Evolutionary conservation across 768 basidiomycete genomes (phyloP), one percentile per base, ranked within the genome.

Genomic region (Suillus brevipes): DNA sequence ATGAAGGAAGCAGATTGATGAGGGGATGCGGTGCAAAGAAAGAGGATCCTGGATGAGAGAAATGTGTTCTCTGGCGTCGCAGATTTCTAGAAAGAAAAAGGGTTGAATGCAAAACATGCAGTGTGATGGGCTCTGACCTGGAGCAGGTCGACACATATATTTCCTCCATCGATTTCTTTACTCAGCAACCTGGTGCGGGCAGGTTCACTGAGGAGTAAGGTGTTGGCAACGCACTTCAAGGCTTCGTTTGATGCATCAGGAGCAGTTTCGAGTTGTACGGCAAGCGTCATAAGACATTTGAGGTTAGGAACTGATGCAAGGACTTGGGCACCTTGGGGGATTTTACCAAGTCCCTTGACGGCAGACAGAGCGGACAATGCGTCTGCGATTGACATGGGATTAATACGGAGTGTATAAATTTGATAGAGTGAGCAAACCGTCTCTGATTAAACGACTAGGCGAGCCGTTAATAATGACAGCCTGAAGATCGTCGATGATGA

Each of bases 171-270:
- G 9, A 92, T 88, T 3, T 85, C 83, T 55, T 82, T 79, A 57
- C 75, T 77, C 36, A 90, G 72, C 69, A 90, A 86, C 0, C 84
- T 85, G 23, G 74, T 71, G 60, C 92, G 85, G 2, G 88, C 87
- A 16, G 76, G 72, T 65, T 90, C 89, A 60, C 89, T 79, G 64
- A 94, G 83, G 23, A 94, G 82, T 4, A 95, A 76, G 0, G 91
- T 85, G 73, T 96, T 96, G 9, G 94, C 94, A 31, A 94, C 81
- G 61, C 85, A 91, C 62, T 90, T 82, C 53, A 94, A 79, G 1
- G 90, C 89, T 77, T 93, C 90, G 52, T 83, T 85, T 4, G 84
- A 80, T 2, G 88, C 88, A 14, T 88, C 87, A 3, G 73, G 72
- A 47, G 86, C 82, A 62, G 87, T 83, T 64, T 87, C 88, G 72